Conservation (phyloP, 371 early-diverging fungal genomes). For the Rhizomucor pusillus region DNA sequence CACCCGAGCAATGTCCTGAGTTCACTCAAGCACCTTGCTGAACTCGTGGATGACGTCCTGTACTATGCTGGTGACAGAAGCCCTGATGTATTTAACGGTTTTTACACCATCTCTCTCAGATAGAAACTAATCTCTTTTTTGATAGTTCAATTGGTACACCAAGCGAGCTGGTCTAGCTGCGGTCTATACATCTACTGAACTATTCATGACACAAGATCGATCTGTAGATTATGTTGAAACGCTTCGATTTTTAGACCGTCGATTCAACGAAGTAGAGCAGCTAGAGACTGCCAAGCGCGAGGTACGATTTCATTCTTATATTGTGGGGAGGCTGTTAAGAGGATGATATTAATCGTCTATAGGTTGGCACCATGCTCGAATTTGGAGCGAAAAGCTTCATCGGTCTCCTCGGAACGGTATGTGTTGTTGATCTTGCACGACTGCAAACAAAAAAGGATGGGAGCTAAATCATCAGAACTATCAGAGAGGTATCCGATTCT, state of each 20-base stretch:
- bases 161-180: slow-evolving; percentile 78
- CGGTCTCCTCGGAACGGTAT: slow-evolving; percentile 39
- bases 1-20: slow-evolving; percentile 69
- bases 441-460: too few relatives aligned
- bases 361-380: slow-evolving; percentile 43
- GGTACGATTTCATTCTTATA: slow-evolving; percentile 21
- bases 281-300: slow-evolving; percentile 58
- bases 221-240: slow-evolving; percentile 74
- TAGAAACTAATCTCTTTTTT: not conserved
- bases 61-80: slow-evolving; percentile 84
- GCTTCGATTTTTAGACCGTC: slow-evolving; percentile 71
- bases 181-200: slow-evolving; percentile 81
- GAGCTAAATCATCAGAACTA: not conserved
- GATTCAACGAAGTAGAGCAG: slow-evolving; percentile 67
- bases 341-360: slow-evolving; percentile 5
- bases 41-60: slow-evolving; percentile 86
- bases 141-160: slow-evolving; percentile 86
- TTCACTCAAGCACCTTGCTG: slow-evolving; percentile 66
- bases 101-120: not conserved
- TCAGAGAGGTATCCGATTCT: slow-evolving; percentile 16
- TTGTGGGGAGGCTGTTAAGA: not conserved
- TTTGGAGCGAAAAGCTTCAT: slow-evolving; percentile 44
- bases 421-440: not conserved
- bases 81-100: slow-evolving; percentile 58
- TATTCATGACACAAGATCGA: slow-evolving; percentile 87